A percentile compares a stretch with the other conserved stretches of the same genome.
Evolutionary conservation across 1,139 yeast genomes (phyloP).

Genomic region (Scheffersomyces quercinus): DNA sequence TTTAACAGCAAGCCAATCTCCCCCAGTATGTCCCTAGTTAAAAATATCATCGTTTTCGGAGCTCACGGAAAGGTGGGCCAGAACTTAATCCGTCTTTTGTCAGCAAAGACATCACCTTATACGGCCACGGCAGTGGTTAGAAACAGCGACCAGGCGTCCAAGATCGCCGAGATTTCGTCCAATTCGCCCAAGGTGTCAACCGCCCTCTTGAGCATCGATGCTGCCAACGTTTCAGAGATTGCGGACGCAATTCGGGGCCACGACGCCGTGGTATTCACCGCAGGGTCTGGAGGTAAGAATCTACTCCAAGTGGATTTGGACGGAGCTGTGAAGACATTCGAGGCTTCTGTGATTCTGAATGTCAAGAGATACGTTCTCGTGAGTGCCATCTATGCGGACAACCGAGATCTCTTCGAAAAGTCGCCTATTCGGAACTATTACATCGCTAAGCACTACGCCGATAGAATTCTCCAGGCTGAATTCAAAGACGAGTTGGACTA

Average conservation of each 20-base stretch:
- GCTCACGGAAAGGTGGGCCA: slow-evolving; percentile 65
- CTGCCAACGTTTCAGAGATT: slow-evolving; percentile 33
- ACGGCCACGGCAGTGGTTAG: slow-evolving; percentile 55
- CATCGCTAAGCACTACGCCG: slow-evolving; percentile 60
- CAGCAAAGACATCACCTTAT: slow-evolving; percentile 20
- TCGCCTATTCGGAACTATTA: slow-evolving; percentile 39
- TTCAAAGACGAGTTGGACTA: slow-evolving; percentile 39
- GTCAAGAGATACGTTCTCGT: slow-evolving; percentile 53
- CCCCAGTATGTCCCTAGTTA: not conserved
- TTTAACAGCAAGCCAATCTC: too few relatives aligned
- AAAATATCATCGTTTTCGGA: slow-evolving; percentile 43
- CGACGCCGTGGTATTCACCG: slow-evolving; percentile 61
- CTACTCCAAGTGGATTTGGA: slow-evolving; percentile 61
- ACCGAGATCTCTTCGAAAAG: slow-evolving; percentile 37
- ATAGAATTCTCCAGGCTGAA: slow-evolving; percentile 41
- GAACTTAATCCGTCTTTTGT: slow-evolving; percentile 28
- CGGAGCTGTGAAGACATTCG: slow-evolving; percentile 59
- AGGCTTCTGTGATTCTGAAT: slow-evolving; percentile 51
- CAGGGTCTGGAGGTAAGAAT: slow-evolving; percentile 63
- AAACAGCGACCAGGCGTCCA: slow-evolving; percentile 40
- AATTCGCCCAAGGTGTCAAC: slow-evolving; percentile 38
- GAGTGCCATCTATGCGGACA: slow-evolving; percentile 57
- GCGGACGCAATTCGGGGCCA: slow-evolving; percentile 42
- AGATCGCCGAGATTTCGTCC: slow-evolving; percentile 26
- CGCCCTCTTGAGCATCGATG: slow-evolving; percentile 38